Conservation (phyloP, 164 flowering plant species). For the Aristolochia contorta region DNA sequence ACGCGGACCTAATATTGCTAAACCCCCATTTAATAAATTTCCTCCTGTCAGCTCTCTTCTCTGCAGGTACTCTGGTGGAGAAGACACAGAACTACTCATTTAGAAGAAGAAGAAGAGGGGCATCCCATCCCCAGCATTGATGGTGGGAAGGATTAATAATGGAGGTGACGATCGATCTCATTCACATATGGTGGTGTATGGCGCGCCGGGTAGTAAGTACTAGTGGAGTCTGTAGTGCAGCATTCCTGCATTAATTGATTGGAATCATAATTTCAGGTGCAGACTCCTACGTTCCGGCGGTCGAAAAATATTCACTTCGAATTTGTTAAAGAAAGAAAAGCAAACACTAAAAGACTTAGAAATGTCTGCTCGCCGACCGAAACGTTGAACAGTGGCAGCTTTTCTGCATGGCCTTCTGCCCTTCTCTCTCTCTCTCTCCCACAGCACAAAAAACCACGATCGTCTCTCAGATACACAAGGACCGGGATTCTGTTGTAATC, state of each 20-base stretch:
- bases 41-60: no score
- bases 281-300: background rate
- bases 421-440: slow-evolving; percentile 3
- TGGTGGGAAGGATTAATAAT: no score
- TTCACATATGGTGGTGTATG: no score
- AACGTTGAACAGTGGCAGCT: slow-evolving; percentile 76
- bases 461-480: slow-evolving; percentile 39
- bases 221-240: background rate
- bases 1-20: no score
- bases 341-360: background rate
- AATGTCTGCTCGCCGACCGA: slow-evolving; percentile 53
- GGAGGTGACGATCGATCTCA: no score
- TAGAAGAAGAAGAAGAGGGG: no score
- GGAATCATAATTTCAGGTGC: slow-evolving; percentile 1
- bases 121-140: no score
- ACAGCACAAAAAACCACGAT: slow-evolving; percentile 49
- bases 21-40: no score
- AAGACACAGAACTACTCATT: no score
- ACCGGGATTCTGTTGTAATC: slow-evolving; percentile 9
- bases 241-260: background rate
- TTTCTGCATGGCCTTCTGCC: slow-evolving; percentile 38
- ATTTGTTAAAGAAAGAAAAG: background rate
- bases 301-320: slow-evolving; percentile 3
- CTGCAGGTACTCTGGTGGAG: no score
- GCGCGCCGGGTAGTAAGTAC: no score